Evolutionary conservation across 2,329 filamentous ascomycete species (phyloP).

Genomic region (Zymoseptoria brevis): DNA sequence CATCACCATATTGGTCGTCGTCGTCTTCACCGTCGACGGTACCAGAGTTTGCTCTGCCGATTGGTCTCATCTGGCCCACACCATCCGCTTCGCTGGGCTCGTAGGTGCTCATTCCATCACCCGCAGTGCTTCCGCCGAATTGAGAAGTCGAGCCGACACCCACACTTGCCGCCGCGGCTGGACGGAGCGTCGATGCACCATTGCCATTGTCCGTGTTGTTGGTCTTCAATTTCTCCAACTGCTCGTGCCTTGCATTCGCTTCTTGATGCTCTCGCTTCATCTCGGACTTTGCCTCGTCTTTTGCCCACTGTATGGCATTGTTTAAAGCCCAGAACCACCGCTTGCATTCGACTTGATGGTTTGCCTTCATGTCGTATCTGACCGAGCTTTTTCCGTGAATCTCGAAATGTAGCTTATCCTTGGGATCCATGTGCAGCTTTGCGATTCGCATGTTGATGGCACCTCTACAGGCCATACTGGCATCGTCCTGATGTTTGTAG

Average conservation of each 20-base stretch:
- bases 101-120: conserved; percentile 52
- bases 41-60: conserved; percentile 38
- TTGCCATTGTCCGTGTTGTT: conserved; percentile 21
- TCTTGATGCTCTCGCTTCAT: conserved; percentile 66
- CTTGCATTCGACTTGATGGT: conserved; percentile 96
- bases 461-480: conserved; percentile 88
- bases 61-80: conserved; percentile 39
- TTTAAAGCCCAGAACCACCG: conserved; percentile 99
- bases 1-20: conserved; percentile 71
- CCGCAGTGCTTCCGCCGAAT: conserved; percentile 39
- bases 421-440: conserved; percentile 85
- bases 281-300: conserved; percentile 91
- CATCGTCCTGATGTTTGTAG: conserved; percentile 98
- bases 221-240: conserved; percentile 44
- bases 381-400: conserved; percentile 97
- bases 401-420: conserved; percentile 96
- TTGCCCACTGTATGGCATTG: conserved; percentile 97
- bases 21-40: conserved; percentile 53
- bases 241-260: conserved; percentile 74
- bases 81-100: conserved; percentile 51
- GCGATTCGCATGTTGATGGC: conserved; percentile 99
- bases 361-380: conserved; percentile 95
- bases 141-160: conserved; percentile 32
- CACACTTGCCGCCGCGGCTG: conserved; percentile 38
- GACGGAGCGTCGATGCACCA: conserved; percentile 19